A percentile compares a stretch with the other conserved stretches of the same genome.
Evolutionary conservation across 768 basidiomycete genomes (phyloP).

Genomic region (Amanita pallidorosea): DNA sequence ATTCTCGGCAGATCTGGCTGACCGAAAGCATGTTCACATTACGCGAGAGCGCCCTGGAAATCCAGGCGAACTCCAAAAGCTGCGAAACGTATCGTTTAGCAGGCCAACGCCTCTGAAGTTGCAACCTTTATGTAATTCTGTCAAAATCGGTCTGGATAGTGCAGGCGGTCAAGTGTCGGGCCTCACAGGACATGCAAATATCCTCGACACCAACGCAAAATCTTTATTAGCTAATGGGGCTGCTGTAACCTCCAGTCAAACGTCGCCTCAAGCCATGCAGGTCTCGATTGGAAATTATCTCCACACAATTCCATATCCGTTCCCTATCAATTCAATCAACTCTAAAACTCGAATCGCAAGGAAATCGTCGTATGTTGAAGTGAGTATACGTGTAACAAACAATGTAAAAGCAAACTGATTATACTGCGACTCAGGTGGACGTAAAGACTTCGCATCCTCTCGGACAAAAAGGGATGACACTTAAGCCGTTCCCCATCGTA

Average conservation of each 20-base stretch:
- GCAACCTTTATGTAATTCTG: not conserved
- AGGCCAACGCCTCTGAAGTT: not conserved
- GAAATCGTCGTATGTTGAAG: conserved; percentile 41
- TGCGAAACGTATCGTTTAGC: not conserved
- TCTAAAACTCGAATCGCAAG: conserved; percentile 37
- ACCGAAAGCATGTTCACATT: conserved; percentile 14
- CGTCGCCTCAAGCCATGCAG: conserved; percentile 21
- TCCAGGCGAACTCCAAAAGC: conserved; percentile 1
- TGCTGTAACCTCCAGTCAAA: conserved; percentile 14
- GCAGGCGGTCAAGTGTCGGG: conserved; percentile 5
- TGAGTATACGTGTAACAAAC: conserved; percentile 16
- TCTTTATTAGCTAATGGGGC: conserved; percentile 13
- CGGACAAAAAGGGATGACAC: conserved; percentile 10
- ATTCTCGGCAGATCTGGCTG: conserved; percentile 14
- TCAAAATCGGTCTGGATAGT: not conserved
- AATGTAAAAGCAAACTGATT: conserved; percentile 9
- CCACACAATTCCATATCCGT: conserved; percentile 26
- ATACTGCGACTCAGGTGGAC: conserved; percentile 13
- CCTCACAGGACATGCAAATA: conserved; percentile 13
- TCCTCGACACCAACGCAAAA: conserved; percentile 11
- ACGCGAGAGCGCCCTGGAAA: conserved; percentile 3
- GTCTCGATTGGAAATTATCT: conserved; percentile 16
- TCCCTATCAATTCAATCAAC: conserved; percentile 27
- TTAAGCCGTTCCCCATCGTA: conserved; percentile 20
- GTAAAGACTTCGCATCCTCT: conserved; percentile 12